Percentiles rank a stretch among this genome's conserved stretches.
These are phyloP conservation scores for Isochrysis galbana DNA, from an alignment of 78 protist genomes.

Conservation along the genomic window DNA sequence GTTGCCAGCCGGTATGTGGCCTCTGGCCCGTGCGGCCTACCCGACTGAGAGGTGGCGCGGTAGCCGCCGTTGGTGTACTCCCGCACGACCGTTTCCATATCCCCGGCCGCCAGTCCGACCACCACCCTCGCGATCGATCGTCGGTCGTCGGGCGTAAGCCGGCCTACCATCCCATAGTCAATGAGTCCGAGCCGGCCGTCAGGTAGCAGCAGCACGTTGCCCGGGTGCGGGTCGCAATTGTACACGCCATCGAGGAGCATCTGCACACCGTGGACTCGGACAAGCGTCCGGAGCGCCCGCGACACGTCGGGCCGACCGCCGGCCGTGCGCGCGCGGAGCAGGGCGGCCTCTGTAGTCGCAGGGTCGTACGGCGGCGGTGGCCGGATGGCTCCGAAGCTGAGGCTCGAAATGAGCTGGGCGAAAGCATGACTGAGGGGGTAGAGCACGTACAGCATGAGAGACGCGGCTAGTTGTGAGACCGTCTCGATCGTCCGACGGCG, in stretches of 20 bases:
- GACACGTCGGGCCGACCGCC: background rate
- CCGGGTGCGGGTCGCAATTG: slow-evolving; percentile 62
- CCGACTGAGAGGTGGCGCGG: background rate
- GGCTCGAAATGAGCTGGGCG: background rate
- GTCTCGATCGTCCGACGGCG: too few relatives aligned
- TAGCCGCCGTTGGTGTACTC: background rate
- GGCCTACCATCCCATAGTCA: slow-evolving; percentile 51
- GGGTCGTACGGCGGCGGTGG: background rate
- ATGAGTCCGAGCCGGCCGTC: slow-evolving; percentile 67
- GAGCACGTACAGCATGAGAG: too few relatives aligned
- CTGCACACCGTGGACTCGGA: slow-evolving; percentile 40
- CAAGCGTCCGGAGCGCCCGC: background rate
- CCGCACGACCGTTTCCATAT: background rate
- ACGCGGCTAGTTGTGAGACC: too few relatives aligned
- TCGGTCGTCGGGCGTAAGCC: background rate
- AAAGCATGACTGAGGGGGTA: too few relatives aligned
- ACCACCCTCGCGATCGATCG: slow-evolving; percentile 2
- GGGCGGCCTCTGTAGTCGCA: too few relatives aligned
- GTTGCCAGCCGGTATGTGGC: background rate
- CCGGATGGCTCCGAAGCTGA: background rate
- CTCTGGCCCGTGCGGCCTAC: background rate
- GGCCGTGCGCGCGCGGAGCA: background rate
- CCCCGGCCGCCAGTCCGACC: slow-evolving; percentile 30
- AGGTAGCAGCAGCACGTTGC: slow-evolving; percentile 49
- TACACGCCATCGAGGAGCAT: slow-evolving; percentile 35